A percentile compares a stretch with the other conserved stretches of the same genome.
Conservation (phyloP, 2,329 filamentous ascomycete genomes). For the Aureobasidium sp. region DNA sequence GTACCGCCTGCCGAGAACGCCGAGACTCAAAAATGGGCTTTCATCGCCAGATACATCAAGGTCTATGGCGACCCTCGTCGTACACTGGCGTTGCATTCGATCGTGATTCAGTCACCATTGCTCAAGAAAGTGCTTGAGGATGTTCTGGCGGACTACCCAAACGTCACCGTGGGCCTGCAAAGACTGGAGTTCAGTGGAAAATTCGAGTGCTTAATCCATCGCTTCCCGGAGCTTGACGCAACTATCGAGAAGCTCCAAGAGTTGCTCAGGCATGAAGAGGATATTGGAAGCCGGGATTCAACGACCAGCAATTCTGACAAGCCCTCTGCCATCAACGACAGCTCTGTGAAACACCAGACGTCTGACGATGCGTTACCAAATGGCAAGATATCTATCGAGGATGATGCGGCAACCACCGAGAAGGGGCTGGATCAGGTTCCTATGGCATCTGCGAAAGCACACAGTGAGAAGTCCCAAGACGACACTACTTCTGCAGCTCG, state of each 20-base stretch:
- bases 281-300: background rate
- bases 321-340: background rate
- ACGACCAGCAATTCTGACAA: background rate
- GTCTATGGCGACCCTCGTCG: slow-evolving; percentile 46
- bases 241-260: slow-evolving; percentile 31
- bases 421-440: background rate
- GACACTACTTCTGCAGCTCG: background rate
- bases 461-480: background rate
- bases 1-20: slow-evolving; percentile 54
- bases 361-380: background rate
- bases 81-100: slow-evolving; percentile 53
- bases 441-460: background rate
- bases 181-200: slow-evolving; percentile 54
- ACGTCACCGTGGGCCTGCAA: slow-evolving; percentile 53
- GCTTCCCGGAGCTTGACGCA: slow-evolving; percentile 45
- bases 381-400: background rate
- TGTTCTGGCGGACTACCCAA: slow-evolving; percentile 52
- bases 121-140: slow-evolving; percentile 51
- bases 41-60: slow-evolving; percentile 53
- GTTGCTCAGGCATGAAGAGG: background rate
- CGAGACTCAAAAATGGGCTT: slow-evolving; percentile 54
- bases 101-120: slow-evolving; percentile 57
- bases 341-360: background rate
- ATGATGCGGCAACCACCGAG: background rate
- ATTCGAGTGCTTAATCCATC: slow-evolving; percentile 59